Evolutionary conservation across 169 alveolate species (phyloP), one percentile per base, ranked within the genome.

Genomic region (Plasmodium knowlesi): DNA sequence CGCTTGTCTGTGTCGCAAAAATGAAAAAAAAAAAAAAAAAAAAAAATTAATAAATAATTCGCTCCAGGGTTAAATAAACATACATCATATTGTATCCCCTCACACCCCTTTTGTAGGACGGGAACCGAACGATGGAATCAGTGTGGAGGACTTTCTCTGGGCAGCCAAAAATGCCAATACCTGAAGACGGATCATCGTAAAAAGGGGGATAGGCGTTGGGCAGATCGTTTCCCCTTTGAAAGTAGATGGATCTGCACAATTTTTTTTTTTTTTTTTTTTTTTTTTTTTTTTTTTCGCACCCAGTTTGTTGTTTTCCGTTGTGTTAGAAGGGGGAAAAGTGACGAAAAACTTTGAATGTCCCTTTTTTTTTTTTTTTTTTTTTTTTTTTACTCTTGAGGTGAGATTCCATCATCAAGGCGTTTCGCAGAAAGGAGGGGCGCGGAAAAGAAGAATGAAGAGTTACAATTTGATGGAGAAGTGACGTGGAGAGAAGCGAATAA

Each of bases 121-220:
- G 39, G 92, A 37, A 67, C 41, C 37, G 34, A 37, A 50, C 22
- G 19, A 57, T 19, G 92, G 74, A 46, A n/a, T 83, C 25, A 34
- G 22, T 22, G 92, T 83, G 5, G 73, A 70, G 71, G 92, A 83
- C 37, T 70, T 83, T 61, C 30, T 72, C 43, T 16, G n/a, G 28
- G 82, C 82, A 50, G 22, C 39, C 22, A 72, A 19, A 72, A 72
- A 12, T 67, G 43, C 41, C 25, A 67, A 39, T 12, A 41, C 14
- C 22, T 67, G 43, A 83, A 79, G 54, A 79, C 22, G 78, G 16
- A 5, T 19, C 32, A n/a, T 30, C n/a, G 70, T 80, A 28, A 25
- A 72, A 25, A 72, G 16, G 14, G 25, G 39, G 6, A 72, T 2
- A n/a, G 5, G 3, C 12, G 73, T 57, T 57, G 32, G 34, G 30